Conservation (phyloP, 2,329 filamentous ascomycete species). For the Helotiales sp. region DNA sequence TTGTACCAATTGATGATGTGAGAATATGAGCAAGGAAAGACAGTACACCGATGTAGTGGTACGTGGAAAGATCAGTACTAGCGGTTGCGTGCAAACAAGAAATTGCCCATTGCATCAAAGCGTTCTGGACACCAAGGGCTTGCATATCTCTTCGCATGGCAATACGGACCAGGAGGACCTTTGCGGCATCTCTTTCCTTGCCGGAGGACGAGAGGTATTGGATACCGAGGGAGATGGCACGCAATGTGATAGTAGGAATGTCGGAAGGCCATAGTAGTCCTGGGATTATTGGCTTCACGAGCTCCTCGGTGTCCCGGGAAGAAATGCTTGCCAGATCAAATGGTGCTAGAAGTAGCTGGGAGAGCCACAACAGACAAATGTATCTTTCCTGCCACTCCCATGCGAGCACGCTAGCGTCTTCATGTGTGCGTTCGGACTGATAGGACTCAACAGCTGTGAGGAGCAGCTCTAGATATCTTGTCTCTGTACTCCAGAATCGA, state of each 20-base stretch:
- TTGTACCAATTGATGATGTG: constrained; percentile 67
- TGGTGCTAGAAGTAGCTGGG: constrained; percentile 78
- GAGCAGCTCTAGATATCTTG: constrained; percentile 78
- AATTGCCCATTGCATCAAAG: constrained; percentile 71
- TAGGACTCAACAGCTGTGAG: constrained; percentile 67
- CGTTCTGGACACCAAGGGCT: constrained; percentile 65
- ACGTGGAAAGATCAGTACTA: constrained; percentile 53
- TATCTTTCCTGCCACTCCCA: constrained; percentile 89
- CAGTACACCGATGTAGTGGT: constrained; percentile 76
- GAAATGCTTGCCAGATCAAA: constrained; percentile 92
- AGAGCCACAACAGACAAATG: constrained; percentile 83
- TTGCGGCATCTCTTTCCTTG: constrained; percentile 90
- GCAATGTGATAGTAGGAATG: constrained; percentile 68
- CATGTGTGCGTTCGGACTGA: background rate
- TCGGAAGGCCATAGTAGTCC: constrained; percentile 57
- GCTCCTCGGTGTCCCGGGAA: constrained; percentile 51
- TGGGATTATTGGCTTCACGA: constrained; percentile 42
- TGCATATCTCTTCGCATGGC: constrained; percentile 90
- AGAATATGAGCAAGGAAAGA: constrained; percentile 78
- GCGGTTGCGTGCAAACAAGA: constrained; percentile 52
- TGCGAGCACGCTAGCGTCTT: constrained; percentile 5
- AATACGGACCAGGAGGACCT: constrained; percentile 75
- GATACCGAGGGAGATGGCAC: constrained; percentile 70
- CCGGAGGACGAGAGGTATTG: constrained; percentile 73
- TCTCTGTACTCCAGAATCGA: constrained; percentile 88